phyloP scores from a whole-genome alignment of 148 eudicot genomes.

The Amaranthus palmeri region DNA sequence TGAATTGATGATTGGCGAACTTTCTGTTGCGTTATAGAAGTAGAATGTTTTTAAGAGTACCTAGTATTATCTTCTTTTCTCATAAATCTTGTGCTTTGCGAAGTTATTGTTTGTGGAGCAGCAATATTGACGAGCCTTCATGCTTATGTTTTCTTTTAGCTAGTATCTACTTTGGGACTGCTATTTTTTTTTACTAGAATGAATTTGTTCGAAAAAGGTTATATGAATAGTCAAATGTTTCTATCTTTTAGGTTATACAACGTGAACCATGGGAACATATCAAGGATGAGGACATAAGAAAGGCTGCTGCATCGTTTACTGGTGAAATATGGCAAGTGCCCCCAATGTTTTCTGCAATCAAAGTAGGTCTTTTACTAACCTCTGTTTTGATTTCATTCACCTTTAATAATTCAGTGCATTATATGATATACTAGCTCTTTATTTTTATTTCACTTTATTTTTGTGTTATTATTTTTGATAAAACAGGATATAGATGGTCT shows the following conservation, averaged over 20 bases:
- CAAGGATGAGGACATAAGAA: constrained; percentile 77
- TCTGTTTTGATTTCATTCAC: constrained; percentile 1
- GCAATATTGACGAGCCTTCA: not conserved
- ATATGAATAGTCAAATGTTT: too few species aligned
- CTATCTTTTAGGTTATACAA: constrained; percentile 58
- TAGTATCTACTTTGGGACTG: not conserved
- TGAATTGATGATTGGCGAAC: too few species aligned
- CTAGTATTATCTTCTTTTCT: too few species aligned
- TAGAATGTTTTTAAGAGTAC: too few species aligned
- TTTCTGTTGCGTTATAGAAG: too few species aligned
- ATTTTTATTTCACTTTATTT: not conserved
- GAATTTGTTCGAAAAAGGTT: not conserved
- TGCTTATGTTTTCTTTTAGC: not conserved
- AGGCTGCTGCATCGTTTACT: constrained; percentile 71
- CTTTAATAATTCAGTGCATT: not conserved
- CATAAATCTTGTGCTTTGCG: not conserved
- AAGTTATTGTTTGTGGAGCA: not conserved
- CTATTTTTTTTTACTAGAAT: not conserved
- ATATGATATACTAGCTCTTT: not conserved
- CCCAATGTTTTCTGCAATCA: constrained; percentile 99
- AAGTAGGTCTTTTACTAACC: constrained; percentile 43
- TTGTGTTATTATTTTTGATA: too few species aligned
- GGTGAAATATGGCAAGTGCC: constrained; percentile 99
- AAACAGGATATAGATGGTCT: too few species aligned
- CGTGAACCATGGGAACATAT: constrained; percentile 99